Percentiles rank a stretch among this genome's conserved stretches.
Evolutionary conservation across 495 filamentous ascomycete species (phyloP).

Genomic region (Rhizodiscina lignyota): DNA sequence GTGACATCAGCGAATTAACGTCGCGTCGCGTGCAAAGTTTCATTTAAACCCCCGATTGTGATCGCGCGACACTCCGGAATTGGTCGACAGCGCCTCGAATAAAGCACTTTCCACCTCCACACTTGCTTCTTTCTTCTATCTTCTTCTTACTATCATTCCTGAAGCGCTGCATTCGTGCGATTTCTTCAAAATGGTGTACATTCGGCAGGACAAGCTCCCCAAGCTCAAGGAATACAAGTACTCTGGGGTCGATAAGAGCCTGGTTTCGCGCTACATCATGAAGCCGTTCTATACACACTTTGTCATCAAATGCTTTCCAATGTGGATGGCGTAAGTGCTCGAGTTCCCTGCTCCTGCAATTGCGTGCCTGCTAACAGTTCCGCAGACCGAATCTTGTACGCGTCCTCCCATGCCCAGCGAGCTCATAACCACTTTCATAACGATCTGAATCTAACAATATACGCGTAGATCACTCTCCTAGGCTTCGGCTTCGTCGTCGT

Average conservation of each 20-base stretch:
- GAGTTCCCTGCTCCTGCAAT: background rate
- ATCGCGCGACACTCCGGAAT: too few species aligned
- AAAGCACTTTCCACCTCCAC: too few species aligned
- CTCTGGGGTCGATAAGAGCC: slow-evolving; percentile 72
- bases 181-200: slow-evolving; percentile 52
- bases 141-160: too few species aligned
- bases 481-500: slow-evolving; percentile 83
- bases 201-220: slow-evolving; percentile 77
- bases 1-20: too few species aligned
- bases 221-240: slow-evolving; percentile 87
- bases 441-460: too few species aligned
- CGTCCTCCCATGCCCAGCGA: too few species aligned
- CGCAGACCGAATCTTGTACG: slow-evolving; percentile 45
- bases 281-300: slow-evolving; percentile 96
- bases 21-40: too few species aligned
- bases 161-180: background rate
- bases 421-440: too few species aligned
- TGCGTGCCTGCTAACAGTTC: slow-evolving; percentile 7
- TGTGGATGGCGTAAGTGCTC: slow-evolving; percentile 71
- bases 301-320: slow-evolving; percentile 85
- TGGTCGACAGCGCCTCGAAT: too few species aligned
- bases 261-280: slow-evolving; percentile 75
- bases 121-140: too few species aligned
- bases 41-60: too few species aligned
- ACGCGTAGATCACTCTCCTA: slow-evolving; percentile 62